Evolutionary conservation across 2,329 filamentous ascomycete species (phyloP).

Genomic region (Exophiala aquamarina): DNA sequence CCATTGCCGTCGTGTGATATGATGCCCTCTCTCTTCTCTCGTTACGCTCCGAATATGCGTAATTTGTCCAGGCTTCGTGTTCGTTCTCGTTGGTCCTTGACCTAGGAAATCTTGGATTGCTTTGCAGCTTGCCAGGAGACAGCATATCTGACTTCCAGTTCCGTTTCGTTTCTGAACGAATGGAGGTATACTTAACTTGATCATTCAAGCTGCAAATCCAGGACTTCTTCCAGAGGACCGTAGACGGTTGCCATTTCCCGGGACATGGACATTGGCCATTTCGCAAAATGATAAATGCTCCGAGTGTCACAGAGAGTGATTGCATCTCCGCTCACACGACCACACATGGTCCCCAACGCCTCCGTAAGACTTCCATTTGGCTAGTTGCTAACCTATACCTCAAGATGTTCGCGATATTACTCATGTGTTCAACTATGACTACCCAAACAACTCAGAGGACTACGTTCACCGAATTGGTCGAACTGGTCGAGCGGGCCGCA

Average conservation of each 20-base stretch:
- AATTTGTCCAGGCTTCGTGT: conserved; percentile 83
- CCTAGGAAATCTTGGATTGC: conserved; percentile 80
- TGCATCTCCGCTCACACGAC: conserved; percentile 61
- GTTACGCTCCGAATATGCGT: conserved; percentile 78
- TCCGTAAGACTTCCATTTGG: conserved; percentile 48
- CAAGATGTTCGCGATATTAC: conserved; percentile 99
- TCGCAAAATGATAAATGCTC: conserved; percentile 32
- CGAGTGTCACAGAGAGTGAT: conserved; percentile 57
- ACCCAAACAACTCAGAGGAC: conserved; percentile 85
- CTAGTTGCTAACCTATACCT: conserved; percentile 71
- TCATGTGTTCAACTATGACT: conserved; percentile 99
- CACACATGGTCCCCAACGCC: conserved; percentile 53
- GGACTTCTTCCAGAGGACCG: conserved; percentile 64
- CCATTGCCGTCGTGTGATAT: conserved; percentile 60
- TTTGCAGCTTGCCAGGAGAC: conserved; percentile 29
- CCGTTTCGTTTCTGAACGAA: conserved; percentile 24
- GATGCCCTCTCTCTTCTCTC: conserved; percentile 87
- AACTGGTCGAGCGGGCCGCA: conserved; percentile 78
- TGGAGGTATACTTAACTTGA: conserved; percentile 64
- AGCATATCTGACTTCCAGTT: conserved; percentile 21
- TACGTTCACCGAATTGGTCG: conserved; percentile 83
- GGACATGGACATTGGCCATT: conserved; percentile 50
- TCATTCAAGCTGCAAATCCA: conserved; percentile 73
- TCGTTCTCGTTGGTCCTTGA: conserved; percentile 66
- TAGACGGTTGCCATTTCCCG: conserved; percentile 54